These are phyloP conservation scores for Peribolospora baueri DNA, from an alignment of 768 basidiomycete genomes.

Conservation along the genomic window DNA sequence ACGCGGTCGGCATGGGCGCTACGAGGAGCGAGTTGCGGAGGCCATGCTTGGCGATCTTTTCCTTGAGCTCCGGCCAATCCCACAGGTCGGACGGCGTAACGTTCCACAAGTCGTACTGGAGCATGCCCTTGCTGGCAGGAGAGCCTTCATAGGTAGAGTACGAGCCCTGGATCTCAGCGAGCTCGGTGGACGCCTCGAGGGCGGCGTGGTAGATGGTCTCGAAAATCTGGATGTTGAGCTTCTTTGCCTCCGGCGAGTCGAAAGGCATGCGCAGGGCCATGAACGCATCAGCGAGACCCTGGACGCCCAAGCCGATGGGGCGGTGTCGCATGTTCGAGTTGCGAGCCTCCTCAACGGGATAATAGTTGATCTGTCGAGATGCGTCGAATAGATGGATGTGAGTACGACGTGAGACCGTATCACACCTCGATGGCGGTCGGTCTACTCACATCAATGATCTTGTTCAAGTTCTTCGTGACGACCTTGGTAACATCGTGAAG, in stretches of 20 bases:
- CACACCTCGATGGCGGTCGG: background rate
- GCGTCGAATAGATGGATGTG: conserved; percentile 7
- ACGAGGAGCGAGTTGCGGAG: conserved; percentile 70
- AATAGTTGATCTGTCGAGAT: conserved; percentile 40
- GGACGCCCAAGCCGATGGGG: conserved; percentile 89
- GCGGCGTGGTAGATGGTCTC: conserved; percentile 97
- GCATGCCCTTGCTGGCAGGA: conserved; percentile 61
- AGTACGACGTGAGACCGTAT: background rate
- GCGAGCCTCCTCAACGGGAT: conserved; percentile 74
- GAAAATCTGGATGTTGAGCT: conserved; percentile 84
- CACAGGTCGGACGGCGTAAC: conserved; percentile 68
- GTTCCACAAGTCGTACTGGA: conserved; percentile 92
- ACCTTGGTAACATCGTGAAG: conserved; percentile 85
- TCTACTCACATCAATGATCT: conserved; percentile 43
- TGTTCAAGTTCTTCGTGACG: conserved; percentile 76
- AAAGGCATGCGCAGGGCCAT: conserved; percentile 93
- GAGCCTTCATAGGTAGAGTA: conserved; percentile 58
- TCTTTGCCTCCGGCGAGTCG: conserved; percentile 61
- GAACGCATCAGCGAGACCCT: conserved; percentile 93
- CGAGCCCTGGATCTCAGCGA: conserved; percentile 28
- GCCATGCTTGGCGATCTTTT: conserved; percentile 53
- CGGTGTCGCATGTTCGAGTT: conserved; percentile 91
- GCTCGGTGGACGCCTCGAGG: conserved; percentile 67
- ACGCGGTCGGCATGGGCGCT: conserved; percentile 98
- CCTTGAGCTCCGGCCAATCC: conserved; percentile 81